These are phyloP conservation scores for Paramecium sonneborni DNA, from an alignment of 73 alveolate species.

Conservation along the genomic window DNA sequence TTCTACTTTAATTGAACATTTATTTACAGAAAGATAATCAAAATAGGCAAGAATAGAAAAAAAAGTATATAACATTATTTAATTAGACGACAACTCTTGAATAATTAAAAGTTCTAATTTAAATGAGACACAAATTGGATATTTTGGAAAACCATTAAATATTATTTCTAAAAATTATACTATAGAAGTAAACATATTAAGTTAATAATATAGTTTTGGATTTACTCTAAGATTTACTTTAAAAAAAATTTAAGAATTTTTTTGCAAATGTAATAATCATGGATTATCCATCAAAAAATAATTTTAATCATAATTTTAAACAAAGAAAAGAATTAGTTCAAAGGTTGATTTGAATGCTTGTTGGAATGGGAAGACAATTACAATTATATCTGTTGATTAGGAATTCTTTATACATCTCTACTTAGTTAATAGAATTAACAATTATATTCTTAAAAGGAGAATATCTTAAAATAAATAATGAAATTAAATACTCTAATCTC, in stretches of 20 bases:
- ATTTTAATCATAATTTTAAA: background rate
- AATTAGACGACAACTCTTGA: background rate
- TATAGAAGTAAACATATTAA: background rate
- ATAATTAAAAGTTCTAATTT: background rate
- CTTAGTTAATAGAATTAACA: background rate
- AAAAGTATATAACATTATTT: background rate
- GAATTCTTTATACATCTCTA: background rate
- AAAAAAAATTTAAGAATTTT: background rate
- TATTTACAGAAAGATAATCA: background rate
- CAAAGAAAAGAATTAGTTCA: background rate
- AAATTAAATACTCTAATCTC: background rate
- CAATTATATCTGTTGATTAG: background rate
- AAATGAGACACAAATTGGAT: background rate
- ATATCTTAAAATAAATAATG: background rate
- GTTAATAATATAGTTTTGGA: background rate
- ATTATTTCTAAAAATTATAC: background rate
- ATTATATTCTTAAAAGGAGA: background rate
- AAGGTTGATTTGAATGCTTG: background rate
- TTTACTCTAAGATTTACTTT: background rate
- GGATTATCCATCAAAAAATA: background rate
- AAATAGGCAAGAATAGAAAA: background rate
- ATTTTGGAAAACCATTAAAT: background rate
- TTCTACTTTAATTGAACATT: background rate
- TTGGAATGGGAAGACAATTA: conserved; percentile 5
- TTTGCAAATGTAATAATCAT: background rate